Base-by-base conservation (phyloP, 306 rosid species). In the Cicer chorassanicum region DNA sequence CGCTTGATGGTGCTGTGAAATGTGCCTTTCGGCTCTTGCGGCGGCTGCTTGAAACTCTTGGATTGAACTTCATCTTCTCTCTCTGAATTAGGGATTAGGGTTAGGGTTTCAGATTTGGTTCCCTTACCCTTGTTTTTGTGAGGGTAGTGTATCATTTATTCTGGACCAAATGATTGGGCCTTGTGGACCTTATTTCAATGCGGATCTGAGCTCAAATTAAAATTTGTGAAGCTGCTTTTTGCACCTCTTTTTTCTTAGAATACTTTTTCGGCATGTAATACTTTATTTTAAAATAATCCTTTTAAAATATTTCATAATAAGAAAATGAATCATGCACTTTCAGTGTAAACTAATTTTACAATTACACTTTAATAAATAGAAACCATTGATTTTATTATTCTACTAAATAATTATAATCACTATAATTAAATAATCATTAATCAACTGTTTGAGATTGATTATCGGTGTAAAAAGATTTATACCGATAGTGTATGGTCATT, bases 1-100 rank as follows among this genome's bases (percentile, higher is more conserved):
- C 87, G 82, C 97, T 91, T 18, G 98, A 93, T 24, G 98, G 97
- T 43, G 98, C 98, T 0, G 96, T 76, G 89, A 93, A 93, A 76
- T 93, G 98, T 0, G 98, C 98, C 94, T 89, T 91, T 1, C 98
- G 88, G 82, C 76, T 91, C 94, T 94, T 94, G 54, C 97, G 92
- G n/a, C 98, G 89, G 70, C 97, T 91, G 77, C 96, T 89, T 1
- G 98, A 80, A 13, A 94, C 98, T 54, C 96, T 81, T 0, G 96
- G 97, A 19, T 91, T 94, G 78, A 79, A 87, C 92, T 94, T 94
- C 98, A 94, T 94, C 51, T 16, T 65, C 70, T 42, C 29, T 61
- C 9, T 84, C 59, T 36, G 49, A 57, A 18, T 3, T 66, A 69
- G 67, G 75, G 55, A 57, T 63, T 49, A 39, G 68, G 68, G 45